Evolutionary conservation across 257 asterid species (phyloP), one percentile per base, ranked within the genome.

Genomic region (Solanum gandarillasii): DNA sequence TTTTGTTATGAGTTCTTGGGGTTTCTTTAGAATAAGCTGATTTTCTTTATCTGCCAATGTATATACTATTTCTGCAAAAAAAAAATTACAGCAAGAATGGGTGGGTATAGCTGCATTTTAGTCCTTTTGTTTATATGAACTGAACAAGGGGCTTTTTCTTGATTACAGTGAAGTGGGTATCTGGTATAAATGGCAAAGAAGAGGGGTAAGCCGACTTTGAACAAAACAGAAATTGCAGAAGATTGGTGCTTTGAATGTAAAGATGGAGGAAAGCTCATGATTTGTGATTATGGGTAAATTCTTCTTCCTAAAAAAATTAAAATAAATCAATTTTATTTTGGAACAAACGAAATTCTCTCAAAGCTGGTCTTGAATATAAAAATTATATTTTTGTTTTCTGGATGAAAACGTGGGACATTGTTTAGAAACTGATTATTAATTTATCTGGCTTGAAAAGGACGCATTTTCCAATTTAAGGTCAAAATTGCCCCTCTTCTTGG

Each of bases 241-340:
- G 92, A 91, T 85, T 96, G 96, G 94, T 96, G 99, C 88, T 96
- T 96, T 34, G 88, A 71, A 3, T 96, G 99, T 86, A 95, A 96
- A 91, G 98, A 96, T 27, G 99, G 98, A 43, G 98, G 98, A 27
- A 89, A 87, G 1, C 89, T 96, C 32, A 87, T 92, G 5, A 90
- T 96, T 12, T 96, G 99, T 29, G 99, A 96, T 87, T 73, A 92
- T 92, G 87, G 86, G 99, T 93, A 79, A 62, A 91, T 81, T 83
- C 18, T 13, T 6, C 1, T 20, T 35, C 52, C 83, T 34, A 12
- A 39, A 41, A 76, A 3, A 55, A 55, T 20, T 18, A 3, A 55
- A 55, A 55, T 55, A 14, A 34, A 34, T 16, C 55, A 18, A 23
- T 20, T 83, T 62, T 16, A 12, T 2, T 79, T 90, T 46, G 82